A percentile compares a stretch with the other conserved stretches of the same genome.
Evolutionary conservation across 129 eudicot species (phyloP).

Genomic region (Artemisia annua): DNA sequence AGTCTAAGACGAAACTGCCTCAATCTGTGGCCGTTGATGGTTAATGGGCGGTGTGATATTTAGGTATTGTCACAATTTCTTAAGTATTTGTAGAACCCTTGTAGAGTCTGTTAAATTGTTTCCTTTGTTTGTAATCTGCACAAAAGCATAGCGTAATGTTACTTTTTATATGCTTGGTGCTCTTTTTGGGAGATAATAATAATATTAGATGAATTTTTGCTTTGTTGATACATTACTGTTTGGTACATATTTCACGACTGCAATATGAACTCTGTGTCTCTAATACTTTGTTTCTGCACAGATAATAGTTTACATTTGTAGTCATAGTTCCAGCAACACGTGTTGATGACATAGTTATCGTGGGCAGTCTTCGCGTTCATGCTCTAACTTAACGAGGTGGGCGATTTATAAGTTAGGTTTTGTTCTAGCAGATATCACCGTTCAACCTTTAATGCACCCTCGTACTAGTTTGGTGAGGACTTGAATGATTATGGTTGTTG

Average conservation of each 20-base stretch:
- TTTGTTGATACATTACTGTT: neutral
- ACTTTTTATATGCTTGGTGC: constrained; percentile 14
- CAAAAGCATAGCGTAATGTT: constrained; percentile 23
- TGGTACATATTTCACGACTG: neutral
- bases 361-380: too few relatives aligned
- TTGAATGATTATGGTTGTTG: too few relatives aligned
- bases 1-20: constrained; percentile 15
- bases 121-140: constrained; percentile 17
- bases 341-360: too few relatives aligned
- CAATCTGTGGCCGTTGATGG: neutral
- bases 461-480: too few relatives aligned
- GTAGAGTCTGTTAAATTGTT: constrained; percentile 19
- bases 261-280: too few relatives aligned
- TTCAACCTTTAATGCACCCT: too few relatives aligned
- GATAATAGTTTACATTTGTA: too few relatives aligned
- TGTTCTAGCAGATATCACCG: too few relatives aligned
- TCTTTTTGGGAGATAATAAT: constrained; percentile 11
- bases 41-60: neutral
- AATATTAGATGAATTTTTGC: constrained; percentile 23
- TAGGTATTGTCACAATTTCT: constrained; percentile 10
- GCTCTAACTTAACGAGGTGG: too few relatives aligned
- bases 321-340: too few relatives aligned
- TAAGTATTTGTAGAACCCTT: constrained; percentile 1
- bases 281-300: too few relatives aligned
- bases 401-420: too few relatives aligned